Evolutionary conservation across 139 green algal species (phyloP), one percentile per base, ranked within the genome.

Genomic region (Tetradesmus obliquus): DNA sequence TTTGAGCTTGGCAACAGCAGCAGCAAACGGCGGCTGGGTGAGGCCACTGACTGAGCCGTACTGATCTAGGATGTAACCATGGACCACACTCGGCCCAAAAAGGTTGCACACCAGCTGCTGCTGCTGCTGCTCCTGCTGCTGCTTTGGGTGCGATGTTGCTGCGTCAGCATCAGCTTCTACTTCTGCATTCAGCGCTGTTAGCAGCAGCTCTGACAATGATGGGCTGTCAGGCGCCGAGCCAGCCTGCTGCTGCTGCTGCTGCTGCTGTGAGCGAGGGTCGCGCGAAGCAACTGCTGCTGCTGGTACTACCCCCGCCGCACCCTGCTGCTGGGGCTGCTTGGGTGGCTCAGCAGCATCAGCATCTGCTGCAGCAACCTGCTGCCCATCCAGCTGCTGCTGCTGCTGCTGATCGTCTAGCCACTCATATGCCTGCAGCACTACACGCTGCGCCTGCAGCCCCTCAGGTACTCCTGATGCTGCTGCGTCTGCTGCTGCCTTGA

Each of bases 161-260:
- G 76, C 76, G 19, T 51, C 76, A 15, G 13, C n/a, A 15, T 82
- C 76, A 17, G 1, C 20, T 15, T 82, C 76, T 3, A 82, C 24
- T 53, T 82, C 76, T 82, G 76, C 76, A 55, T 82, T 55, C 3
- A 82, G 76, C 6, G 76, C 76, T 53, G 76, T n/a, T 6, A 82
- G 76, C 76, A 82, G n/a, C 24, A 10, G 22, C 19, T 82, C 76
- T 19, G 76, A 82, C 15, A 76, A 9, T 6, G 66, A 10, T 6
- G 76, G 76, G 22, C 76, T 82, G 76, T 10, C 76, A 17, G 76
- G 76, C n/a, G 76, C 22, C 0, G 24, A 19, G 20, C n/a, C 76
- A 15, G 3, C n/a, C 76, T 82, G 76, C 76, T 82, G 76, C 76
- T 82, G 76, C 72, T 81, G 72, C 72, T 81, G 72, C 72, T 81